These are phyloP conservation scores for Phytophthora palmivora DNA, from an alignment of 352 stramenopile genomes.

Conservation along the genomic window DNA sequence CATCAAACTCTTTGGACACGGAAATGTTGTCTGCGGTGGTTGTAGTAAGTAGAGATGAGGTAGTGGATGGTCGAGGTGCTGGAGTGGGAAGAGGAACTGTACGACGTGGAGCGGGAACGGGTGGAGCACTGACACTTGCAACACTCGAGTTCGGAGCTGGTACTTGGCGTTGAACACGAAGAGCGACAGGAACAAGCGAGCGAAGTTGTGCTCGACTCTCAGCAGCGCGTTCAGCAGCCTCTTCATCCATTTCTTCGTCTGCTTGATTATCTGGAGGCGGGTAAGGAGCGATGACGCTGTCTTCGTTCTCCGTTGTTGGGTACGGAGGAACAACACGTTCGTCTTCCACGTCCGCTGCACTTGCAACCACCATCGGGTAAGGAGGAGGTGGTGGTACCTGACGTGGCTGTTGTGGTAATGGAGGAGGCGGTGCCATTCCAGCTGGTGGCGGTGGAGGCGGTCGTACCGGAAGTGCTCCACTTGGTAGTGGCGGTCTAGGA, in stretches of 20 bases:
- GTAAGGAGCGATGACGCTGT: slow-evolving; percentile 14
- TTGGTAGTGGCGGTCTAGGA: slow-evolving; percentile 58
- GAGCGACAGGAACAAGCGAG: slow-evolving; percentile 62
- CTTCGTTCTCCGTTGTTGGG: slow-evolving; percentile 18
- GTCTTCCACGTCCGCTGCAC: slow-evolving; percentile 13
- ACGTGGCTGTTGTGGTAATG: slow-evolving; percentile 25
- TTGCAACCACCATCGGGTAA: not conserved
- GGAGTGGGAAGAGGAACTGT: slow-evolving; percentile 24
- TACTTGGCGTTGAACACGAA: slow-evolving; percentile 60
- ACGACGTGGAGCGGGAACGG: slow-evolving; percentile 23
- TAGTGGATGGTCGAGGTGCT: slow-evolving; percentile 22
- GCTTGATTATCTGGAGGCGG: not conserved
- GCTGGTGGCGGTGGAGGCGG: slow-evolving; percentile 49
- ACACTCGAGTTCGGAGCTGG: slow-evolving; percentile 1
- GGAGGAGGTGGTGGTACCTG: slow-evolving; percentile 4
- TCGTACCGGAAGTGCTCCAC: slow-evolving; percentile 38
- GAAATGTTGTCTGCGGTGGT: slow-evolving; percentile 19
- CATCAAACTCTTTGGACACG: slow-evolving; percentile 65
- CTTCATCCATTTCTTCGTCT: slow-evolving; percentile 37
- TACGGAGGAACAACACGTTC: slow-evolving; percentile 51
- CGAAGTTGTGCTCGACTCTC: slow-evolving; percentile 55
- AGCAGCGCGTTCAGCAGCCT: slow-evolving; percentile 36
- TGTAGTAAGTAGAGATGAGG: slow-evolving; percentile 5
- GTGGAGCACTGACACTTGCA: slow-evolving; percentile 10
- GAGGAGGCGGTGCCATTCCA: slow-evolving; percentile 17